phyloP scores from a whole-genome alignment of 208 protist species.

The Lotmaria passim region DNA sequence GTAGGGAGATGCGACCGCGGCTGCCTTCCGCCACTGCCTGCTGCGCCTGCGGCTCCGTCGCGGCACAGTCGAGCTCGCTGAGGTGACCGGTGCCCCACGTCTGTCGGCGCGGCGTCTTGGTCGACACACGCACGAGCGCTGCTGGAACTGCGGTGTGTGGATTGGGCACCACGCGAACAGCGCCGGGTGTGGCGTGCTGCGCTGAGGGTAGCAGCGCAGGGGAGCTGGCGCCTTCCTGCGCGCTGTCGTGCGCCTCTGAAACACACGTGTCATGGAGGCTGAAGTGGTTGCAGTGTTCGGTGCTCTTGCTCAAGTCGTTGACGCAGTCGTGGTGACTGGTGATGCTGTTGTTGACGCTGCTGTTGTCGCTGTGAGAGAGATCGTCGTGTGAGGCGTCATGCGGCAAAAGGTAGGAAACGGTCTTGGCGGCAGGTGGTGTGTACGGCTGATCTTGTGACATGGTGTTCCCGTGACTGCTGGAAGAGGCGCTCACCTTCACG shows the following conservation, averaged over 20 bases:
- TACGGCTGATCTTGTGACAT: background rate
- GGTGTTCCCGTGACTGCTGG: too few species aligned
- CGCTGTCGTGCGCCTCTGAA: background rate
- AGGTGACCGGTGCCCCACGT: background rate
- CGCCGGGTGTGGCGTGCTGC: background rate
- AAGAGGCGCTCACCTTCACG: too few species aligned
- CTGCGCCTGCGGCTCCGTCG: background rate
- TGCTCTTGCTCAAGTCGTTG: constrained; percentile 4
- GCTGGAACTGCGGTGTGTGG: background rate
- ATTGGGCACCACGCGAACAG: constrained; percentile 10
- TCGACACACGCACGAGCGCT: background rate
- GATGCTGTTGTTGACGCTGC: background rate
- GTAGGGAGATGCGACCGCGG: background rate
- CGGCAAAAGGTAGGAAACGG: background rate
- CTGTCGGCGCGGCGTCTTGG: too few species aligned
- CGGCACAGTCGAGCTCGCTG: background rate
- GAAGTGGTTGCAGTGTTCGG: background rate
- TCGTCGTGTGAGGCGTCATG: background rate
- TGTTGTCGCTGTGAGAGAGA: background rate
- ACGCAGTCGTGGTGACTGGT: constrained; percentile 1
- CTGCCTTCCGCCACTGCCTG: background rate
- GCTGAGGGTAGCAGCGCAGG: background rate
- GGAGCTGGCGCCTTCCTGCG: background rate
- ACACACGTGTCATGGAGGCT: background rate
- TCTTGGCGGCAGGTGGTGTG: background rate